Evolutionary conservation across 1,284 basidiomycete genomes (phyloP).

Genomic region (Ustilago xerochloae): DNA sequence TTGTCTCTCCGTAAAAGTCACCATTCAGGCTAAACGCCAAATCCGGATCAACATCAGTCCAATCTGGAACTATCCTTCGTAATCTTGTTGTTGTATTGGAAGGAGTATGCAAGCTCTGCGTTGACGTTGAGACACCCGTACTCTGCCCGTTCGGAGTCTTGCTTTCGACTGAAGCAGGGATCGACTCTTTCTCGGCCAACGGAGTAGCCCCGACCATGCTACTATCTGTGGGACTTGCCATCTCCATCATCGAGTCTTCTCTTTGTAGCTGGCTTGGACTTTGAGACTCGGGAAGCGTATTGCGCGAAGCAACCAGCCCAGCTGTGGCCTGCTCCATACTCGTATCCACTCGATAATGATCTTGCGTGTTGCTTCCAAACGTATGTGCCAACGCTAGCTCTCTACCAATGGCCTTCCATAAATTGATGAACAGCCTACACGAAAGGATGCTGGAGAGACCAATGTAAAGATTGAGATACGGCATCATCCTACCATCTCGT

Average conservation of each 20-base stretch:
- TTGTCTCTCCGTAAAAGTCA: conserved; percentile 35
- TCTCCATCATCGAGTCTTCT: conserved; percentile 18
- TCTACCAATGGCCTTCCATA: conserved; percentile 51
- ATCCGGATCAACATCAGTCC: conserved; percentile 48
- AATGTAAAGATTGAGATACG: conserved; percentile 51
- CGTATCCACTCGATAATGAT: conserved; percentile 30
- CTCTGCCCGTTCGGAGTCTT: background rate
- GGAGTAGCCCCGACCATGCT: conserved; percentile 4
- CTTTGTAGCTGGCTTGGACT: background rate
- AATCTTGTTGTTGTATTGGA: conserved; percentile 4
- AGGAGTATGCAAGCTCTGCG: conserved; percentile 5
- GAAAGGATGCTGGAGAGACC: conserved; percentile 44
- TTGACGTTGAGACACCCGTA: conserved; percentile 14
- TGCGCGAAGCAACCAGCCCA: conserved; percentile 19
- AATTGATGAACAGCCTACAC: conserved; percentile 47
- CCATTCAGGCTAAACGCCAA: conserved; percentile 45
- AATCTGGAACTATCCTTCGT: conserved; percentile 40
- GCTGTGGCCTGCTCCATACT: conserved; percentile 29
- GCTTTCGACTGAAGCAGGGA: conserved; percentile 6
- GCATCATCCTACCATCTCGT: conserved; percentile 44
- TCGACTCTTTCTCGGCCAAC: conserved; percentile 16
- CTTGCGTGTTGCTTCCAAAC: conserved; percentile 28
- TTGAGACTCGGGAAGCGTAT: conserved; percentile 1
- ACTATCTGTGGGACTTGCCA: background rate
- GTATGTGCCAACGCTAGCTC: conserved; percentile 47